Conservation (phyloP, 1,284 basidiomycete genomes). For the Peniophora sp. region DNA sequence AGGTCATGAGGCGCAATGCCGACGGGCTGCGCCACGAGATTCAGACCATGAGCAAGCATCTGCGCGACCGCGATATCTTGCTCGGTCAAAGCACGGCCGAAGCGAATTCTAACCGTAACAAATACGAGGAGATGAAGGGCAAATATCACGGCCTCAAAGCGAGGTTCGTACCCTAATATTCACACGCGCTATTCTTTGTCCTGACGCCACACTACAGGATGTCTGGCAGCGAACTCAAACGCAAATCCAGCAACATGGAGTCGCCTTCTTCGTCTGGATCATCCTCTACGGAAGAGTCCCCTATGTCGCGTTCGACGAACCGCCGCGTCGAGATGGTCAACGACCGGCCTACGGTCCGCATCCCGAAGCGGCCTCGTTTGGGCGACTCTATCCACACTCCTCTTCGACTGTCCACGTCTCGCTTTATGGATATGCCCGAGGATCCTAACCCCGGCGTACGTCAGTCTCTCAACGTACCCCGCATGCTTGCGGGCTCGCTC, state of each 20-base stretch:
- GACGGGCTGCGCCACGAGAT: no score
- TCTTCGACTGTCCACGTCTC: slow-evolving; percentile 9
- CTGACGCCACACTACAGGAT: no score
- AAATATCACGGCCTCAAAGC: slow-evolving; percentile 18
- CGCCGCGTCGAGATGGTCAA: neutral
- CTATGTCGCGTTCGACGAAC: no score
- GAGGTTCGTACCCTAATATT: slow-evolving; percentile 10
- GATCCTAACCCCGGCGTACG: no score
- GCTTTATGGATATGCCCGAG: no score
- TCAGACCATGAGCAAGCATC: no score
- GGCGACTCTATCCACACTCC: neutral
- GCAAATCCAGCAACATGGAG: slow-evolving; percentile 16
- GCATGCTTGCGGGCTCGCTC: no score
- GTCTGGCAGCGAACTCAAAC: slow-evolving; percentile 10
- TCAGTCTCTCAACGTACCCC: no score
- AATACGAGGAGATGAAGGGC: slow-evolving; percentile 19
- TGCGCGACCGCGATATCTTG: no score
- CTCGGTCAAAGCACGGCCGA: no score
- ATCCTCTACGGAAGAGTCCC: neutral
- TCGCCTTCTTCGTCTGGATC: slow-evolving; percentile 10
- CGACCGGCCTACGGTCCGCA: slow-evolving; percentile 14
- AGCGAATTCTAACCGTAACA: slow-evolving; percentile 12
- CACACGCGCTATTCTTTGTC: neutral
- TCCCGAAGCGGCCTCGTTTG: slow-evolving; percentile 21
- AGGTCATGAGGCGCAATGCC: slow-evolving; percentile 11